Evolutionary conservation across 2,329 filamentous ascomycete species (phyloP).

Genomic region (Penicillium sp.): DNA sequence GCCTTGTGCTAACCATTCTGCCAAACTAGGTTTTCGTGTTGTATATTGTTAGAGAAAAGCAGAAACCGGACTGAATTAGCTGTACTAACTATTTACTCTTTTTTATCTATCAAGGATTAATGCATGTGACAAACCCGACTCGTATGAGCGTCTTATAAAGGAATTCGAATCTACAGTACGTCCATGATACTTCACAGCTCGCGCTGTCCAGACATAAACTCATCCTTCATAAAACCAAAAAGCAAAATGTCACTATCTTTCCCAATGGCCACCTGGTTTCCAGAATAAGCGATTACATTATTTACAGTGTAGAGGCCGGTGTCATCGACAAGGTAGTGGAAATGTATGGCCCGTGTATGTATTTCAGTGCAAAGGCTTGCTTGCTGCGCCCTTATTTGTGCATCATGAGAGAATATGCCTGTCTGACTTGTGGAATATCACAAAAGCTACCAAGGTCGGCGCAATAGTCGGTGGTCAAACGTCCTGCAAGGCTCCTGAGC

Average conservation of each 20-base stretch:
- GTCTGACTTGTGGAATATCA: no score
- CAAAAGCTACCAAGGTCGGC: constrained; percentile 86
- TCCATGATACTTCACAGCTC: constrained; percentile 33
- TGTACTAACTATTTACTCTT: no score
- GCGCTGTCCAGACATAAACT: no score
- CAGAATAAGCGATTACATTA: constrained; percentile 92
- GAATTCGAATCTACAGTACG: constrained; percentile 84
- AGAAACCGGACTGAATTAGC: no score
- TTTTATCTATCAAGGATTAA: constrained; percentile 72
- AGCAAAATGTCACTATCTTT: constrained; percentile 68
- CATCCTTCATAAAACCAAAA: no score
- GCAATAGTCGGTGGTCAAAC: constrained; percentile 96
- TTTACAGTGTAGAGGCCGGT: constrained; percentile 95
- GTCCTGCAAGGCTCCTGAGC: constrained; percentile 94
- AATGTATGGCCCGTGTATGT: constrained; percentile 83
- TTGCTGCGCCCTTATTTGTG: no score
- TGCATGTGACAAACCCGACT: constrained; percentile 87
- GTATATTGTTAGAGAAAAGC: no score
- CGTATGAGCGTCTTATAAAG: constrained; percentile 66
- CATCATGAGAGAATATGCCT: no score
- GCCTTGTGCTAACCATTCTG: no score
- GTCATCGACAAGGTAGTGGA: constrained; percentile 79
- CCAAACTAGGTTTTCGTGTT: no score
- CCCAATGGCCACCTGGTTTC: constrained; percentile 93
- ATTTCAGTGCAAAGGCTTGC: no score